Base-by-base conservation (phyloP, 352 stramenopile genomes). In the Globisporangium alternatum region DNA sequence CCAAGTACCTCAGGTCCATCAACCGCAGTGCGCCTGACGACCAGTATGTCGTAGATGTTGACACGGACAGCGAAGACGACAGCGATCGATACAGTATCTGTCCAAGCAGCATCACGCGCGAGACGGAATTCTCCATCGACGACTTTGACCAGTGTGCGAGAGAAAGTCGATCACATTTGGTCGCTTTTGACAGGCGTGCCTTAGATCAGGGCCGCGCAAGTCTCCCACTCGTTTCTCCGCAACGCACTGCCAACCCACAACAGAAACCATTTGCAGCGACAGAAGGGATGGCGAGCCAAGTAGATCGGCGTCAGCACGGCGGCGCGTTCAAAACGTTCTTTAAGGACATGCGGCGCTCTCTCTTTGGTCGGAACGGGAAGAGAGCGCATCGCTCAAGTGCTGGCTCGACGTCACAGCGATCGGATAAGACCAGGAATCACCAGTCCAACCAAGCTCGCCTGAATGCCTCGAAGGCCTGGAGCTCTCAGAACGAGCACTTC, bases 401-500 rank as follows among this genome's bases (percentile, higher is more conserved):
- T 9, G 31, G 35, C 41, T 61, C 37, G 37, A 17, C 41, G 31
- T 21, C 56, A 12, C 15, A 53, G 39, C 56, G 6, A 3, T 2
- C 56, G 28, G n/a, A 5, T 45, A 31, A 47, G 2, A 22, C 28
- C 1, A 47, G 35, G 33, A 37, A 6, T 33, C n/a, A 19, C 49
- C 22, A 35, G 19, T 60, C 37, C 21, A n/a, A 30, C 13, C 53
- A 41, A 8, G 25, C 47, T 3, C 25, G 30, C 15, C 9, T 45
- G 25, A 25, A 48, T 5, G 13, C 28, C 37, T 44, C 52, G 4
- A 10, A 25, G 57, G 12, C 9, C 25, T 74, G 77, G 77, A 72
- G 45, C 39, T 78, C 73, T 19, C 67, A 53, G 3, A 66, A 75
- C 48, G 64, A 62, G 19, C 62, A 73, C 5, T 83, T 83, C 22